Evolutionary conservation across 148 eudicot genomes (phyloP), one percentile per base, ranked within the genome.

Genomic region (Vaccinium myrtillus): DNA sequence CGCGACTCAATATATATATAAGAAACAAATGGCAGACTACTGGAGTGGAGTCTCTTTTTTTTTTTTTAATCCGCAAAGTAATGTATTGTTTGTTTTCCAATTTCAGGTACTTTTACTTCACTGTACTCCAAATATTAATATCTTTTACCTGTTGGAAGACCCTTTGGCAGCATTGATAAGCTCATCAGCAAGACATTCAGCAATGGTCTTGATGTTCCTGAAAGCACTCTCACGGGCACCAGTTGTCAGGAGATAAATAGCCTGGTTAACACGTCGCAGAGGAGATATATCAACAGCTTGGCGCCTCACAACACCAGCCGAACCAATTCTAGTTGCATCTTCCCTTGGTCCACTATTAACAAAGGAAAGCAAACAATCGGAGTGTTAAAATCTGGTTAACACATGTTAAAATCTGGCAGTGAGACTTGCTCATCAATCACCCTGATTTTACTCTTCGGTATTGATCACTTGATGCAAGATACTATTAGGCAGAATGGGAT

Each of bases 301-400:
- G 43, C 87, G 87, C 85, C 87, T 86, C 85, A 86, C 87, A 4
- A 86, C 87, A 65, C 87, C 87, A 78, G 87, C 87, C 1, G 87
- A 86, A 82, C 87, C 87, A 77, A 86, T 86, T 77, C 87, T 25
- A 86, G 87, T 86, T n/a, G 87, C 87, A 70, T 86, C 87, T 82
- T 86, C 87, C n/a, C 87, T 83, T 23, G 87, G 87, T 27, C 87
- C 87, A 86, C 87, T 86, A 69, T 48, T 49, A 61, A 30, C 12
- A 27, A 19, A 6, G 36, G 1, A 25, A 16, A 1, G 51, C n/a
- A 39, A 25, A 32, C 39, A 36, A 36, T 36, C 39, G 39, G 39
- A 36, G 39, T 36, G 9, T 9, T 23, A 18, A 67, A 39, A 32
- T 32, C 16, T 10, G 23, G 14, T 25, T 3, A 23, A 65, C 13